phyloP scores from a whole-genome alignment of 2,329 filamentous ascomycete genomes.

The Trichoderma koningiopsis region DNA sequence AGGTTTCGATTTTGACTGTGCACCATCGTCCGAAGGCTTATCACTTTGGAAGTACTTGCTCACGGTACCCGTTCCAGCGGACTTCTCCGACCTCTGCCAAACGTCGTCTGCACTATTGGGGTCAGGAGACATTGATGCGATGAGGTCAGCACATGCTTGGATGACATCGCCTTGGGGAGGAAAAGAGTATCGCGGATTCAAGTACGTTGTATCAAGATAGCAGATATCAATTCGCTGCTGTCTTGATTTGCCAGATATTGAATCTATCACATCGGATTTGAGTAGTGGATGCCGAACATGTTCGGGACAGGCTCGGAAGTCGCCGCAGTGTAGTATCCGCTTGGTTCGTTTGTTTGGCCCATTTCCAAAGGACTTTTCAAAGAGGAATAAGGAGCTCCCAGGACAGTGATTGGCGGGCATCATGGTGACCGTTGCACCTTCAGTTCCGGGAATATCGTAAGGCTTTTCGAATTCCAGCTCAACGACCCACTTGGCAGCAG shows the following conservation, averaged over 20 bases:
- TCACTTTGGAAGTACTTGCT: conserved; percentile 55
- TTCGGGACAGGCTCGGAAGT: conserved; percentile 86
- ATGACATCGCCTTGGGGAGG: conserved; percentile 88
- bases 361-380: conserved; percentile 73
- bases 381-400: conserved; percentile 89
- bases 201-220: conserved; percentile 95
- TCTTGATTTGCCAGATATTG: conserved; percentile 67
- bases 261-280: conserved; percentile 71
- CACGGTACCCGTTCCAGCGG: conserved; percentile 48
- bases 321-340: conserved; percentile 89
- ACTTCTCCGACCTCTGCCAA: conserved; percentile 49
- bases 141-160: conserved; percentile 82
- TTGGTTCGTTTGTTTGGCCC: conserved; percentile 64
- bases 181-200: conserved; percentile 94
- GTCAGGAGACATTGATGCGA: conserved; percentile 72
- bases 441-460: conserved; percentile 77
- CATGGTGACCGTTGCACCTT: conserved; percentile 88
- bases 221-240: conserved; percentile 93
- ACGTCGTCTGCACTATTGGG: conserved; percentile 51
- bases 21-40: conserved; percentile 36
- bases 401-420: conserved; percentile 96
- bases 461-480: conserved; percentile 82
- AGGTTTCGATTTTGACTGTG: conserved; percentile 34
- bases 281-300: conserved; percentile 83
- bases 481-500: conserved; percentile 82